phyloP scores from a whole-genome alignment of 192 early-diverging fungal species.

The Dissophora ornata region DNA sequence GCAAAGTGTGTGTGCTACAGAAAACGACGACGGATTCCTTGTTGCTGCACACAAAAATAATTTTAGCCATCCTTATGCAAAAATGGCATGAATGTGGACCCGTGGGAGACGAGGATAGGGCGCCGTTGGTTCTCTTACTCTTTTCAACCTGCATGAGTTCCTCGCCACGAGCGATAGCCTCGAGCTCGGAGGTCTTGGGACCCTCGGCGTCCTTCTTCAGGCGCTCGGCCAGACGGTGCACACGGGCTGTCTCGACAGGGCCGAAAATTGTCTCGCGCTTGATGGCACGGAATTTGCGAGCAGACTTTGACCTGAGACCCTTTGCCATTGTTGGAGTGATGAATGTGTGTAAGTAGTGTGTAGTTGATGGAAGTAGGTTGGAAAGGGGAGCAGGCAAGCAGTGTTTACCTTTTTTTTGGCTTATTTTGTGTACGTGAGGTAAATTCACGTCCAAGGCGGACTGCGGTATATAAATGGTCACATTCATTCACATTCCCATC shows the following conservation, averaged over 20 bases:
- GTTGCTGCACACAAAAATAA: not conserved
- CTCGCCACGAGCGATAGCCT: conserved; percentile 50
- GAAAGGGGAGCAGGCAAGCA: not conserved
- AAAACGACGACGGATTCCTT: not conserved
- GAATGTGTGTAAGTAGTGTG: not conserved
- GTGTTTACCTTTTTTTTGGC: conserved; percentile 21
- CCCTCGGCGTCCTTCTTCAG: conserved; percentile 52
- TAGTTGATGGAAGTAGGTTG: not conserved
- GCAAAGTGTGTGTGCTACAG: not conserved
- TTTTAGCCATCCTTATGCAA: not conserved
- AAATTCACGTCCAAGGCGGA: too few species aligned
- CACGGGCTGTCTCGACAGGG: conserved; percentile 65
- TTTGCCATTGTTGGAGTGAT: conserved; percentile 56
- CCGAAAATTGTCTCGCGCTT: conserved; percentile 67
- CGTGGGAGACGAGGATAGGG: not conserved
- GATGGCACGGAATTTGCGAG: conserved; percentile 66
- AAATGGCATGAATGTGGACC: too few species aligned
- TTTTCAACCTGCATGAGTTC: conserved; percentile 53
- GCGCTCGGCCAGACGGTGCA: conserved; percentile 56
- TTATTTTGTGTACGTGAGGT: conserved; percentile 7
- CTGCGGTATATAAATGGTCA: too few species aligned
- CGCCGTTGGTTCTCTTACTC: conserved; percentile 11
- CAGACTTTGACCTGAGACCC: conserved; percentile 59
- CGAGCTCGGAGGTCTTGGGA: conserved; percentile 53
- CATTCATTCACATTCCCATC: not conserved